Evolutionary conservation across 345 rosid genomes (phyloP).

Genomic region (Sonneratia caseolaris): DNA sequence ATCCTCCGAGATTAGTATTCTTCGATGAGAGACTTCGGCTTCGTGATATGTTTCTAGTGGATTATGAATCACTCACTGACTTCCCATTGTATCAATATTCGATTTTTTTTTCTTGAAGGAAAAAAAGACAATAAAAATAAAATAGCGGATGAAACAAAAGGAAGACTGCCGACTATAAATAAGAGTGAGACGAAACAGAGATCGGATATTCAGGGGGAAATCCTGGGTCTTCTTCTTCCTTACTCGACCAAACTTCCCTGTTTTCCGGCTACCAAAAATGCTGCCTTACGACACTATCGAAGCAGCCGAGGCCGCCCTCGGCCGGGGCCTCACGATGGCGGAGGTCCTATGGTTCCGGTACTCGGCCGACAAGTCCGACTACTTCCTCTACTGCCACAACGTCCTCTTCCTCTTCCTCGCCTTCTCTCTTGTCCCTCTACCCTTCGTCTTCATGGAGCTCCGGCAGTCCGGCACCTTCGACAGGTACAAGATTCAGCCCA

Average conservation of each 20-base stretch:
- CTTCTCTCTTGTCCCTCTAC: conserved; percentile 71
- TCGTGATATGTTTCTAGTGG: too few species aligned
- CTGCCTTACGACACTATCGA: conserved; percentile 54
- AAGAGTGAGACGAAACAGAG: neutral
- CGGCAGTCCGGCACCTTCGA: conserved; percentile 42
- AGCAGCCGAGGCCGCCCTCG: conserved; percentile 56
- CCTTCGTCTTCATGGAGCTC: conserved; percentile 42
- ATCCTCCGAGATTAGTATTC: too few species aligned
- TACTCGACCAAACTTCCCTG: neutral
- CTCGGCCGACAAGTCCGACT: conserved; percentile 73
- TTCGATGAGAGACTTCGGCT: too few species aligned
- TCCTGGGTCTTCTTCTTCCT: neutral
- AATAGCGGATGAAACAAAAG: neutral
- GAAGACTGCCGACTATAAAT: neutral
- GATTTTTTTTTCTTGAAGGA: too few species aligned
- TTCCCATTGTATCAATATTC: too few species aligned
- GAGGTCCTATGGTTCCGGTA: conserved; percentile 82
- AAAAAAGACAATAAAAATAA: neutral
- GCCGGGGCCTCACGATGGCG: conserved; percentile 57
- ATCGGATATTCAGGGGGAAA: neutral
- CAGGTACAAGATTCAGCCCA: conserved; percentile 82
- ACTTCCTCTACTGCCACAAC: conserved; percentile 76
- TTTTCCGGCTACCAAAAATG: conserved; percentile 32
- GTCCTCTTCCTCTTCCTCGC: conserved; percentile 55
- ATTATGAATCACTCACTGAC: too few species aligned